A percentile compares a stretch with the other conserved stretches of the same genome.
These are phyloP conservation scores for Castanopsis chinensis DNA, from an alignment of 306 rosid species.

Conservation along the genomic window DNA sequence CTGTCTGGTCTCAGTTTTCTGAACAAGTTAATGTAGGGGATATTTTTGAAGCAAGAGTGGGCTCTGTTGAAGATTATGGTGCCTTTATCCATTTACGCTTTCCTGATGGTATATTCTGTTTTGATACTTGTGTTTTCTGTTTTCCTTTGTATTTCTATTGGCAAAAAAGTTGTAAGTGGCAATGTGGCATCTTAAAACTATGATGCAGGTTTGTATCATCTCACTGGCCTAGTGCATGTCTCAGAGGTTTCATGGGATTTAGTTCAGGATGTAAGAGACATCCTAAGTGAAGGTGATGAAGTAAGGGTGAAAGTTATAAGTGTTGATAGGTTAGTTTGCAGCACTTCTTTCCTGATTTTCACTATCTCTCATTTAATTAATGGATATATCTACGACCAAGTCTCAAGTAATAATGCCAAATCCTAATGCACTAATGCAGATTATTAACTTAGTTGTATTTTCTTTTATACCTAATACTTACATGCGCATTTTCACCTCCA, in stretches of 20 bases:
- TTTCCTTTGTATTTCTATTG: constrained; percentile 7
- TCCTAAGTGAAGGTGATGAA: constrained; percentile 63
- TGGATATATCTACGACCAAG: background rate
- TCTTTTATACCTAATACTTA: background rate
- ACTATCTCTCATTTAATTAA: background rate
- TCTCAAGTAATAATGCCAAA: background rate
- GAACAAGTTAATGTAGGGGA: constrained; percentile 66
- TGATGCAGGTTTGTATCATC: constrained; percentile 85
- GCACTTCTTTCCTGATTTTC: constrained; percentile 2
- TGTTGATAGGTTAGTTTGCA: constrained; percentile 57
- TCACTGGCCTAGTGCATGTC: constrained; percentile 85
- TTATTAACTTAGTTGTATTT: background rate
- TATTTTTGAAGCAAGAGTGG: constrained; percentile 65
- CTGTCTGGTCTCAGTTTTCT: constrained; percentile 67
- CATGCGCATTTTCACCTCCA: background rate
- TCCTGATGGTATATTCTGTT: constrained; percentile 64
- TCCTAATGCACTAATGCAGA: background rate
- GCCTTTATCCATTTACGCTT: constrained; percentile 82
- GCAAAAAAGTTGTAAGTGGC: constrained; percentile 33
- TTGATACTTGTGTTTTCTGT: background rate
- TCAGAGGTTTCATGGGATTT: constrained; percentile 98
- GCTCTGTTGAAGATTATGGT: constrained; percentile 80
- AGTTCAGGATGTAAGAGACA: constrained; percentile 78
- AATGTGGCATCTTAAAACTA: constrained; percentile 36
- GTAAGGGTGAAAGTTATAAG: constrained; percentile 64